Percentiles rank a stretch among this genome's conserved stretches.
These are phyloP conservation scores for Straminergon stramineum DNA, from an alignment of 225 moss, liverwort and hornwort genomes.

Conservation along the genomic window DNA sequence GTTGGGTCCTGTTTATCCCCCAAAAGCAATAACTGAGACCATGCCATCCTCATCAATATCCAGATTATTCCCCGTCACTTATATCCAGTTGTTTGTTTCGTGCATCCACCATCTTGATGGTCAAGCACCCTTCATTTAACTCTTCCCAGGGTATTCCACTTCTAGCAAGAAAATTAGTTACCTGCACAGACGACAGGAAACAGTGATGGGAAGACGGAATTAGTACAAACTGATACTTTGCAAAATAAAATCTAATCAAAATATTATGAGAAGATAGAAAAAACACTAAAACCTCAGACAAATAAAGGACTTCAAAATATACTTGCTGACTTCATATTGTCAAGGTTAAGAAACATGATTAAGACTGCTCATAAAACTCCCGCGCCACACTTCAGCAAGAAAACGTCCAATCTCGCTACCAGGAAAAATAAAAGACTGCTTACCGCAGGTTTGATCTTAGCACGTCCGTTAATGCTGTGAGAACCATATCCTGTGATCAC, in stretches of 20 bases:
- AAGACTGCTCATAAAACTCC: background rate
- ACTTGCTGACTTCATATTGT: background rate
- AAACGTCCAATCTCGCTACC: background rate
- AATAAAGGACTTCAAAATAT: background rate
- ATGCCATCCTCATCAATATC: background rate
- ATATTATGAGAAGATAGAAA: background rate
- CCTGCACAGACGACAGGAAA: conserved; percentile 19
- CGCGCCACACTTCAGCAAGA: background rate
- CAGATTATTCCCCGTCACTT: background rate
- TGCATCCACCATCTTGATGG: conserved; percentile 52
- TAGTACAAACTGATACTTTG: background rate
- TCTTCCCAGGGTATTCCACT: conserved; percentile 46
- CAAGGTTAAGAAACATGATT: background rate
- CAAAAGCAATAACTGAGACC: background rate
- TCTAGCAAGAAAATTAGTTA: conserved; percentile 34
- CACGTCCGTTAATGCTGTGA: conserved; percentile 56
- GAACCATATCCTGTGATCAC: conserved; percentile 81
- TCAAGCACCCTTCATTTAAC: conserved; percentile 55
- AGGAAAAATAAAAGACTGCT: background rate
- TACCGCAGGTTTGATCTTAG: conserved; percentile 78
- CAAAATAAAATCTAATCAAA: background rate
- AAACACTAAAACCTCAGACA: background rate
- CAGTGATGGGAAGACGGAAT: background rate
- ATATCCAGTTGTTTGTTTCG: conserved; percentile 10
- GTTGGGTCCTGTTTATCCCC: background rate